Percentiles rank a stretch among this genome's conserved stretches.
These are phyloP conservation scores for Metarhizium album DNA, from an alignment of 2,329 filamentous ascomycete genomes.

Conservation along the genomic window DNA sequence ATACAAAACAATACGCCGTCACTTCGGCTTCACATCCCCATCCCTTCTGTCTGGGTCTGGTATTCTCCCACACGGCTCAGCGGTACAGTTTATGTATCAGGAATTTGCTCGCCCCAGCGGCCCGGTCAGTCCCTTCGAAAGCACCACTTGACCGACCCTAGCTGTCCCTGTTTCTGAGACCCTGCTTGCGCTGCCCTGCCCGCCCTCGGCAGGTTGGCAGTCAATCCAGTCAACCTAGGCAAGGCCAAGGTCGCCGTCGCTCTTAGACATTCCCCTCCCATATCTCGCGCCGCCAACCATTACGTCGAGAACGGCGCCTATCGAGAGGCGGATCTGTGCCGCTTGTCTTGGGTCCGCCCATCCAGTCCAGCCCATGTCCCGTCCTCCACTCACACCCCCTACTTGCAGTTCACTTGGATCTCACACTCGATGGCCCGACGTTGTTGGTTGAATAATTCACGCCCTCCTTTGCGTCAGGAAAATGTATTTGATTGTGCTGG, in stretches of 20 bases:
- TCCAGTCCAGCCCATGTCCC: neutral
- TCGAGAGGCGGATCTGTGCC: conserved; percentile 5
- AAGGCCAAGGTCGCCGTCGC: neutral
- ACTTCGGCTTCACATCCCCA: too few relatives aligned
- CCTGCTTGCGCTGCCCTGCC: neutral
- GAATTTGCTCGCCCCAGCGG: too few relatives aligned
- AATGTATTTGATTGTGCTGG: conserved; percentile 4
- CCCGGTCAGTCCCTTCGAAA: neutral
- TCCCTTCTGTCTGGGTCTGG: too few relatives aligned
- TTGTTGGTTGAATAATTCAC: neutral
- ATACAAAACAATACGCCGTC: too few relatives aligned
- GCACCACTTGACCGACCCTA: neutral
- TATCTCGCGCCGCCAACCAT: neutral
- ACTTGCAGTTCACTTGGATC: neutral
- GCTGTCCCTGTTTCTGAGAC: neutral
- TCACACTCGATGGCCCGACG: neutral
- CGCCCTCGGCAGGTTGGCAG: too few relatives aligned
- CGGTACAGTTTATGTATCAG: too few relatives aligned
- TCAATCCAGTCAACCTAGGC: too few relatives aligned
- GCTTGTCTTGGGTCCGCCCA: conserved; percentile 6
- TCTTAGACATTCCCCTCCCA: conserved; percentile 1
- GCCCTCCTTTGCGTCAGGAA: neutral
- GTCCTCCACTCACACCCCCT: neutral
- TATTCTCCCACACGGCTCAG: too few relatives aligned
- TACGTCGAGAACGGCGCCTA: neutral